Conservation (phyloP, 169 alveolate genomes). For the Neospora caninum region DNA sequence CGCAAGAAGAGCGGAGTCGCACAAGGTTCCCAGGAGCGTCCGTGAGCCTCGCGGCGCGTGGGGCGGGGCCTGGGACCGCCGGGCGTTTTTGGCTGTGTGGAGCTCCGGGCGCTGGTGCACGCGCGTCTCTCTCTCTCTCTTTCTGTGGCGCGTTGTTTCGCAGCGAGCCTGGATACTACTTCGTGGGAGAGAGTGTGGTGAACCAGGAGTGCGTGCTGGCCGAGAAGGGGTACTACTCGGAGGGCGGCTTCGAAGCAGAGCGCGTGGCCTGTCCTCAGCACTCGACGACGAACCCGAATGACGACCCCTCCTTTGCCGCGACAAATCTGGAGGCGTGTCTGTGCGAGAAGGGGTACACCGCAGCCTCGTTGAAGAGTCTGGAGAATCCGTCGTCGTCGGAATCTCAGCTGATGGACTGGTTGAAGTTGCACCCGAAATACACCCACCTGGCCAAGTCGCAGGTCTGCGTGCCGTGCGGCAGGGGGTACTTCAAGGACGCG, state of each 20-base stretch:
- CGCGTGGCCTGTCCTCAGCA: constrained; percentile 55
- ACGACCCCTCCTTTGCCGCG: neutral
- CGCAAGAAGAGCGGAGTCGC: too few species aligned
- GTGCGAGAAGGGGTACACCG: constrained; percentile 58
- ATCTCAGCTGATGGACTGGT: constrained; percentile 31
- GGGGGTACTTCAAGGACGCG: constrained; percentile 23
- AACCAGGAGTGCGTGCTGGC: constrained; percentile 44
- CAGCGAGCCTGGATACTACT: constrained; percentile 65
- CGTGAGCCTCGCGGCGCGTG: too few species aligned
- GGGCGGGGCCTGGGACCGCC: too few species aligned
- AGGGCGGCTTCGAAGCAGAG: constrained; percentile 56
- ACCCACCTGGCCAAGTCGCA: constrained; percentile 7
- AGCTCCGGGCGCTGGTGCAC: too few species aligned
- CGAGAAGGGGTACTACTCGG: constrained; percentile 60
- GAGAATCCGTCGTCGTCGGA: constrained; percentile 37
- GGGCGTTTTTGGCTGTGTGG: too few species aligned
- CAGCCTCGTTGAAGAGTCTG: constrained; percentile 12
- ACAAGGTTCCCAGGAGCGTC: too few species aligned
- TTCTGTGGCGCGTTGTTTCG: neutral
- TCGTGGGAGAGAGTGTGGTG: constrained; percentile 37
- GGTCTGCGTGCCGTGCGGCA: constrained; percentile 62
- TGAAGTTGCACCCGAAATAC: constrained; percentile 11
- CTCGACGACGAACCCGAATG: constrained; percentile 43
- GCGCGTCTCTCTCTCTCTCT: neutral
- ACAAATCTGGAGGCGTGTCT: constrained; percentile 38